Conservation (phyloP, 1,139 yeast genomes). For the Lodderomyces margitis region DNA sequence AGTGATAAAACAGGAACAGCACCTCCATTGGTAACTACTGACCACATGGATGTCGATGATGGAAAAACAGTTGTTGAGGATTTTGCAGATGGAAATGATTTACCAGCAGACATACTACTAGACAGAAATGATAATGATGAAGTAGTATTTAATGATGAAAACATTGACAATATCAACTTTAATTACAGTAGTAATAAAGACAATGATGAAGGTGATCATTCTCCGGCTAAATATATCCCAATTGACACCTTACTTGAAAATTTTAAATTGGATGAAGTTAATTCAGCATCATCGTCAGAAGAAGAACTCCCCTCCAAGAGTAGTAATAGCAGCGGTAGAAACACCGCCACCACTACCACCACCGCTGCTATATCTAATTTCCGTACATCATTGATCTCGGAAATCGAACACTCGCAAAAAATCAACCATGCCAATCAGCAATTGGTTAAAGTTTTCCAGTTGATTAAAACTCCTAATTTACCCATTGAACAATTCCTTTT, state of each 20-base stretch:
- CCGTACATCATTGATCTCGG: conserved; percentile 19
- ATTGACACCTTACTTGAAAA: conserved; percentile 23
- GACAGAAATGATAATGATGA: background rate
- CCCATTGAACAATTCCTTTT: conserved; percentile 36
- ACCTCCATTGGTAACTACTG: background rate
- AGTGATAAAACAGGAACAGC: background rate
- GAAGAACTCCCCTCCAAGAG: background rate
- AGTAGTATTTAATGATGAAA: conserved; percentile 6
- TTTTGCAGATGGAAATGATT: background rate
- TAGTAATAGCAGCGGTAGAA: too few species aligned
- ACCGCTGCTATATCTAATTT: background rate
- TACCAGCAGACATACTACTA: background rate
- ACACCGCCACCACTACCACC: conserved; percentile 1
- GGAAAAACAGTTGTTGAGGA: background rate
- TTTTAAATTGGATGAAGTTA: background rate
- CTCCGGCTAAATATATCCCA: conserved; percentile 21
- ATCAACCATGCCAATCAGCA: conserved; percentile 16
- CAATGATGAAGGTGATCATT: conserved; percentile 8
- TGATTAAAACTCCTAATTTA: conserved; percentile 36
- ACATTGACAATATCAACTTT: conserved; percentile 11
- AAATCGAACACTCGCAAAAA: background rate
- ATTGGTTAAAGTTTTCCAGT: conserved; percentile 33
- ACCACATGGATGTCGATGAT: background rate
- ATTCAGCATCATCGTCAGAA: conserved; percentile 5
- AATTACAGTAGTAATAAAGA: conserved; percentile 7